Base-by-base conservation (phyloP, 2,329 filamentous ascomycete species). In the Microthyrium microscopicum region DNA sequence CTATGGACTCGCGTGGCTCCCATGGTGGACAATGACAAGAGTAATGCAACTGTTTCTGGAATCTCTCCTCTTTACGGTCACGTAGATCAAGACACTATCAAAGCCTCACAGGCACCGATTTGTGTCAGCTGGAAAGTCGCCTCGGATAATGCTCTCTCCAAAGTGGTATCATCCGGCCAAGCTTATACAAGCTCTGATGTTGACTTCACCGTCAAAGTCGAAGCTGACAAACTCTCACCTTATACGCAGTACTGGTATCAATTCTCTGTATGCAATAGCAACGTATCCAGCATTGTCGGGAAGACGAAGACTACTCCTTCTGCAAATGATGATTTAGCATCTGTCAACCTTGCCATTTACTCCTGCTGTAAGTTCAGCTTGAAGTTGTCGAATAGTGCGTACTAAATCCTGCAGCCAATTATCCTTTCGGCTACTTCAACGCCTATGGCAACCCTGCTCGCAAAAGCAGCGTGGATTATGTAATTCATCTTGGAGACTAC, bases 191-290 rank as follows among this genome's bases (percentile, higher is more conserved):
- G 66, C 22, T 77, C 69, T 1, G 77, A 83, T 47, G 69, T 83
- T 30, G 78, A 84, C 47, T 84, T 74, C 47, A 83, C 77, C 0
- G 58, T 82, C 39, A 81, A 81, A 61, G 70, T 71, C 47, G 76
- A 82, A 50, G 77, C 76, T 1, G 63, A 54, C 31, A 64, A 66
- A 11, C 49, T 82, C 26, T 55, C 66, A 33, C 62, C 76, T 0
- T 77, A 70, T 44, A 80, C 73, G 0, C 62, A 58, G 2, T 80
- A 81, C 50, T 75, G 66, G 44, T 80, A 80, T 44, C 75, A 77
- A 44, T 83, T 82, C 55, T 68, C 57, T 16, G 62, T 81, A 20
- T 83, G 77, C 46, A 56, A 61, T 34, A 76, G 73, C 0, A 56
- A 69, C 36, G 70, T 67, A 33, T 67, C 56, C 29, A 77, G 70